These are phyloP conservation scores for Viola pubescens DNA, from an alignment of 441 rosid genomes.

Conservation along the genomic window DNA sequence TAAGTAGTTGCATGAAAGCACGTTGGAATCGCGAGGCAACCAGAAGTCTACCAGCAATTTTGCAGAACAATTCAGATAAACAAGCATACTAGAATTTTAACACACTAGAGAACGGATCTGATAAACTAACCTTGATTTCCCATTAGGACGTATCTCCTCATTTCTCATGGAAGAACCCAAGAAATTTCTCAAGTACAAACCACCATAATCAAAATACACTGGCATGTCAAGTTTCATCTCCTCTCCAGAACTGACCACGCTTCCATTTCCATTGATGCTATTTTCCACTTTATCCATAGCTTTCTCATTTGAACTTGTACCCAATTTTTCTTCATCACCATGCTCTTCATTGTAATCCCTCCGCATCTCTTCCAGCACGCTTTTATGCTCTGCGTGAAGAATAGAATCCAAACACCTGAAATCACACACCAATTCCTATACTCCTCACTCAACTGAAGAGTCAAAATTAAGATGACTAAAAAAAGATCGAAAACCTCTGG, in stretches of 20 bases:
- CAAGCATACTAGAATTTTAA: not conserved
- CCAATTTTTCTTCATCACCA: constrained; percentile 21
- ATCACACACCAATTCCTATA: constrained; percentile 6
- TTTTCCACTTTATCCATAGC: constrained; percentile 24
- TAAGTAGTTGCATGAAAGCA: constrained; percentile 88
- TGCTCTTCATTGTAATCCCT: constrained; percentile 45
- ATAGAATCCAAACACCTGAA: constrained; percentile 77
- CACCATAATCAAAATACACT: constrained; percentile 36
- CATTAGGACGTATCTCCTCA: constrained; percentile 30
- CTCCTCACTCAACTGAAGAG: not conserved
- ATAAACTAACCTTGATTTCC: constrained; percentile 36
- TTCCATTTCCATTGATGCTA: constrained; percentile 20
- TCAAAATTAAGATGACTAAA: not conserved
- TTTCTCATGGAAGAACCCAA: constrained; percentile 37
- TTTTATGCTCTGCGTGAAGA: constrained; percentile 85
- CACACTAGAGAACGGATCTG: not conserved
- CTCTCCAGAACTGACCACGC: constrained; percentile 10
- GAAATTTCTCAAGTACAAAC: constrained; percentile 49
- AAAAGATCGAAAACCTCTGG: not conserved
- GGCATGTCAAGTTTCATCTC: constrained; percentile 26
- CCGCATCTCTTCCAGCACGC: constrained; percentile 74
- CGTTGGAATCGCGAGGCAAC: constrained; percentile 88
- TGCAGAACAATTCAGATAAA: constrained; percentile 12
- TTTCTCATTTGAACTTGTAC: constrained; percentile 21
- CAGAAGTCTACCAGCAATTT: constrained; percentile 43